Base-by-base conservation (phyloP, 768 basidiomycete species). In the Calocybe gangraenosa region DNA sequence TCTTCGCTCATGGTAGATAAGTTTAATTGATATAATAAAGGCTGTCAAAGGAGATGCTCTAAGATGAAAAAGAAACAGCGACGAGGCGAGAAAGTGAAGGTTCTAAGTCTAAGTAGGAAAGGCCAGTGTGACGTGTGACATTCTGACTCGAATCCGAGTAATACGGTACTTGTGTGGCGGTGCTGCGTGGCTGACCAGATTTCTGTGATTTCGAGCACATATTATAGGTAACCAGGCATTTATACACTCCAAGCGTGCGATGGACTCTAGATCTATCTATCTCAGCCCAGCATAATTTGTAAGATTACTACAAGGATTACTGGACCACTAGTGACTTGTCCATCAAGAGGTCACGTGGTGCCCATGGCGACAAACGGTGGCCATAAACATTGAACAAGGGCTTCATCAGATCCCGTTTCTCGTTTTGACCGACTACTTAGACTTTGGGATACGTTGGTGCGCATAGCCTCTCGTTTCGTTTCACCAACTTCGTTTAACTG, bases 1-100 rank as follows among this genome's bases (percentile, higher is more conserved):
- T 90, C 85, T 63, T 73, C 72, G 58, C 66, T 69, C 71, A 73
- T 81, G 32, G 19, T 48, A 33, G 23, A 36, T 9, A 41, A 17
- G 14, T 28, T 17, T 31, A 13, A 49, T 38, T 38, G 20, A 40
- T 7, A 35, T 35, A 18, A n/a, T 6, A 35, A 31, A 8, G 14
- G 14, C 30, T 14, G 34, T 35, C 14, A n/a, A 35, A n/a, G 17
- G n/a, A 11, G 25, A 28, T 28, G 25, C 25, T 28, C 25, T 28
- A 28, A n/a, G 25, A 11, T 11, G 25, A 11, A 11, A 11, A 11
- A 28, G 11, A 49, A 36, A 32, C 42, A 42, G 45, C 34, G 36
- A 41, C 46, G 46, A 42, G 38, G 46, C 40, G 41, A 38, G 20
- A 31, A 28, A 28, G 11, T 5, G 5, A 11, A 28, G 11, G 25